These are phyloP conservation scores for Neurospora sp. DNA, from an alignment of 495 filamentous ascomycete species.

Conservation along the genomic window DNA sequence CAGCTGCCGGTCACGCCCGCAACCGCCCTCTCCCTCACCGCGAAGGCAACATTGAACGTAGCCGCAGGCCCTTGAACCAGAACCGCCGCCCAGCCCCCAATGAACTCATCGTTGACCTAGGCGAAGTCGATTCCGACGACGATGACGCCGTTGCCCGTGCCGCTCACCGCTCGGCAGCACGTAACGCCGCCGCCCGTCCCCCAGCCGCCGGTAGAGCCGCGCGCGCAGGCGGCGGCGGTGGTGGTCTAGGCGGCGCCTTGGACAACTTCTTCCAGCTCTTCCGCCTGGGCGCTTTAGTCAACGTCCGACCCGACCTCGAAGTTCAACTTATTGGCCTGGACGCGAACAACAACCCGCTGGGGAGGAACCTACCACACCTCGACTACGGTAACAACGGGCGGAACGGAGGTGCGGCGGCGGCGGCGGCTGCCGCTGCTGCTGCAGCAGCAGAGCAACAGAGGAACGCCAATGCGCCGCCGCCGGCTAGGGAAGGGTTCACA, in stretches of 20 bases:
- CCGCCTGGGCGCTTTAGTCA: not conserved
- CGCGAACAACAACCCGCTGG: slow-evolving; percentile 15
- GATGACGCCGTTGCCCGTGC: not conserved
- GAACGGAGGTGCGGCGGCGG: slow-evolving; percentile 2
- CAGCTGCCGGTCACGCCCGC: not conserved
- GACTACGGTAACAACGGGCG: slow-evolving; percentile 19
- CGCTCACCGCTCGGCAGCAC: not conserved
- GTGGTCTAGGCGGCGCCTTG: not conserved
- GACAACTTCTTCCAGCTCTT: not conserved
- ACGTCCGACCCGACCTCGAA: slow-evolving; percentile 8
- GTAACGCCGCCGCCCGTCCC: not conserved
- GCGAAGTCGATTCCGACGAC: not conserved
- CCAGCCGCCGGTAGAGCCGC: not conserved
- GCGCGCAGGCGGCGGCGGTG: not conserved
- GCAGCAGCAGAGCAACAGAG: slow-evolving; percentile 5
- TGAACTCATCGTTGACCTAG: not conserved
- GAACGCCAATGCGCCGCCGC: slow-evolving; percentile 22
- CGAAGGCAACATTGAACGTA: not conserved
- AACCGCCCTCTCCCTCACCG: not conserved
- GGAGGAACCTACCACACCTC: slow-evolving; percentile 17
- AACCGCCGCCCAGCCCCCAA: not conserved
- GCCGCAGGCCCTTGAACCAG: not conserved
- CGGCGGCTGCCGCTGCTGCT: not conserved
- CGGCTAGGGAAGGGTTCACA: slow-evolving; percentile 30
- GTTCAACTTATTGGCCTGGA: slow-evolving; percentile 10